Evolutionary conservation across 305 asterid species (phyloP).

Genomic region (Fraxinus velutina): DNA sequence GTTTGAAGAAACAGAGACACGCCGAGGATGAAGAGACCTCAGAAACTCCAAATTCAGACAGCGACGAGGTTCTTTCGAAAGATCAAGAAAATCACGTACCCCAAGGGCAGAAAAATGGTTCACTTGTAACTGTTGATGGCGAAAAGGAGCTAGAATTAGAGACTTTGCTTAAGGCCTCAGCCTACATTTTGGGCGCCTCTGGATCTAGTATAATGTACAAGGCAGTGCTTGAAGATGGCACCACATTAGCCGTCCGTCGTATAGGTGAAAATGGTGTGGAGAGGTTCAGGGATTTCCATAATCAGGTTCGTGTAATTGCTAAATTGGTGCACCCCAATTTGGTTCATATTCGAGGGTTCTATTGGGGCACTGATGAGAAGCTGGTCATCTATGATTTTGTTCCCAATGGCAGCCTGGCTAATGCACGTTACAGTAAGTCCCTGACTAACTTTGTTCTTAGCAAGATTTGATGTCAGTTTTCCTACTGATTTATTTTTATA

Average conservation of each 20-base stretch:
- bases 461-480: not conserved
- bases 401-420: slow-evolving; percentile 81
- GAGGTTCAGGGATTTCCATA: slow-evolving; percentile 73
- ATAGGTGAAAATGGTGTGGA: slow-evolving; percentile 82
- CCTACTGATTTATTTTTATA: not conserved
- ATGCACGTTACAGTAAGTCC: slow-evolving; percentile 76
- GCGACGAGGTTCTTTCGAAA: slow-evolving; percentile 18
- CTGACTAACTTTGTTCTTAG: slow-evolving; percentile 2
- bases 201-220: slow-evolving; percentile 87
- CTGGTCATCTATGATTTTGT: slow-evolving; percentile 82
- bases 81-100: slow-evolving; percentile 14
- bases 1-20: slow-evolving; percentile 48
- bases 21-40: slow-evolving; percentile 26
- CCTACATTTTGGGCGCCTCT: slow-evolving; percentile 76
- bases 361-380: slow-evolving; percentile 86
- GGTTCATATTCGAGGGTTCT: slow-evolving; percentile 78
- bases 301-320: slow-evolving; percentile 62
- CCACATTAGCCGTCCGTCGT: slow-evolving; percentile 67
- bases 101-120: slow-evolving; percentile 52
- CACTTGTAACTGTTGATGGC: slow-evolving; percentile 72
- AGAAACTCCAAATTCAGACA: slow-evolving; percentile 31
- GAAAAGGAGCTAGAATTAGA: slow-evolving; percentile 72
- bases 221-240: slow-evolving; percentile 81
- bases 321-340: slow-evolving; percentile 76
- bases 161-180: slow-evolving; percentile 81